Conservation (phyloP, 768 basidiomycete species). For the Termitomyces sp. region DNA sequence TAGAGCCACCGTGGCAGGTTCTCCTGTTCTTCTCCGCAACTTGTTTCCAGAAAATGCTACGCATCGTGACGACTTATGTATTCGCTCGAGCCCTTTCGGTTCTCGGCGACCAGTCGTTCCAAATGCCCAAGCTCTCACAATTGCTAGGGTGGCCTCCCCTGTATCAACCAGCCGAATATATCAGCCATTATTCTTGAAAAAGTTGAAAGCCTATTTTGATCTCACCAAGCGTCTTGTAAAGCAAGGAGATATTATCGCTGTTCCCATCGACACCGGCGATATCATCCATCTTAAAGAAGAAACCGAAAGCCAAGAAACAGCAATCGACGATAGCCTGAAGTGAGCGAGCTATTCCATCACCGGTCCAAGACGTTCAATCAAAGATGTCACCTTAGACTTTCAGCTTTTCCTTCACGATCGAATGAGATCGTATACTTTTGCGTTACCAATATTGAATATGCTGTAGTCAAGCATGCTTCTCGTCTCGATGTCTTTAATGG, state of each 20-base stretch:
- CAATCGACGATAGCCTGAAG: conserved; percentile 18
- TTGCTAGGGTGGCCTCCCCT: conserved; percentile 79
- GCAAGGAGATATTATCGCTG: conserved; percentile 66
- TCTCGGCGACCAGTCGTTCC: conserved; percentile 56
- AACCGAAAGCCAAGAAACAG: conserved; percentile 17
- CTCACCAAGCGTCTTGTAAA: conserved; percentile 51
- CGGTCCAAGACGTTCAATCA: not conserved
- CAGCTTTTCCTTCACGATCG: conserved; percentile 17
- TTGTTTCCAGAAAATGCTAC: conserved; percentile 27
- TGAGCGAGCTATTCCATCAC: conserved; percentile 10
- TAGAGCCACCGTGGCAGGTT: conserved; percentile 35
- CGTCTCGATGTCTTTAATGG: conserved; percentile 45
- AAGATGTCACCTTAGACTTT: not conserved
- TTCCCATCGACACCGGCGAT: conserved; percentile 53
- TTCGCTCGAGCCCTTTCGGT: conserved; percentile 58
- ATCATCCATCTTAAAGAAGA: conserved; percentile 15
- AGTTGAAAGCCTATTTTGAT: conserved; percentile 61
- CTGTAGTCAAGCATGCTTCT: conserved; percentile 34
- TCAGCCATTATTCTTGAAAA: conserved; percentile 54
- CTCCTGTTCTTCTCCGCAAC: conserved; percentile 53
- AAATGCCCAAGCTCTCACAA: conserved; percentile 58
- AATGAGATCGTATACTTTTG: conserved; percentile 67
- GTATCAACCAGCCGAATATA: conserved; percentile 58
- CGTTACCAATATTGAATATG: conserved; percentile 71
- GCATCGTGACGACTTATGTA: conserved; percentile 20